Evolutionary conservation across 305 asterid genomes (phyloP).

Genomic region (Lippia alba): DNA sequence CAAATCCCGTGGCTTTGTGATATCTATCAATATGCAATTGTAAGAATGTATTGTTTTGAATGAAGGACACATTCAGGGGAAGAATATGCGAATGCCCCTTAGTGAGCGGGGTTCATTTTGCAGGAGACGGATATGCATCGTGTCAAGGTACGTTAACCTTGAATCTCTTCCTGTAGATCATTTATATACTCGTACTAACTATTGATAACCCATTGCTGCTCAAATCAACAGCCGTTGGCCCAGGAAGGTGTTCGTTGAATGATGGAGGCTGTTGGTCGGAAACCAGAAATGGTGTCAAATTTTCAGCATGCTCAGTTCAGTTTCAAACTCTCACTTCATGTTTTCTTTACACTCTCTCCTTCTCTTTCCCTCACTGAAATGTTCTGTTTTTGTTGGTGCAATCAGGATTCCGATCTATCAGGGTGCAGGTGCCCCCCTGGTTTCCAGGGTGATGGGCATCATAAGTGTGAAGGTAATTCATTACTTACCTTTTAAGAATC

Average conservation of each 20-base stretch:
- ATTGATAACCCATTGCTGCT: background rate
- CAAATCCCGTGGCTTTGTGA: background rate
- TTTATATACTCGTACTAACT: background rate
- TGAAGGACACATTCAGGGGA: constrained; percentile 91
- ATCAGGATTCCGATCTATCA: constrained; percentile 64
- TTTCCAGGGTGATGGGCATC: constrained; percentile 79
- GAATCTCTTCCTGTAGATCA: background rate
- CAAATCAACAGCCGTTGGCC: constrained; percentile 69
- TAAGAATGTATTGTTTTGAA: background rate
- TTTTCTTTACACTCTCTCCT: background rate
- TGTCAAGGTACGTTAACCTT: constrained; percentile 60
- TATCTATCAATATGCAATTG: background rate
- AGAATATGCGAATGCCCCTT: constrained; percentile 88
- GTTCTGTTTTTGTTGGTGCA: background rate
- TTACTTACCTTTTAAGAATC: background rate
- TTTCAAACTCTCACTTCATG: constrained; percentile 16
- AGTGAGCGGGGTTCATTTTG: constrained; percentile 69
- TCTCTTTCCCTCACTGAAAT: background rate
- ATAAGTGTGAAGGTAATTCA: constrained; percentile 70
- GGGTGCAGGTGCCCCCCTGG: constrained; percentile 89
- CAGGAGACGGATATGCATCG: constrained; percentile 83
- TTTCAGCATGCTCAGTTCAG: constrained; percentile 84
- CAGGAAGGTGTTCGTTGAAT: constrained; percentile 80
- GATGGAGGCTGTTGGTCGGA: constrained; percentile 93
- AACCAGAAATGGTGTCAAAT: constrained; percentile 51